Conservation (phyloP, 1,139 yeast genomes). For the Chernovozyma aurita region DNA sequence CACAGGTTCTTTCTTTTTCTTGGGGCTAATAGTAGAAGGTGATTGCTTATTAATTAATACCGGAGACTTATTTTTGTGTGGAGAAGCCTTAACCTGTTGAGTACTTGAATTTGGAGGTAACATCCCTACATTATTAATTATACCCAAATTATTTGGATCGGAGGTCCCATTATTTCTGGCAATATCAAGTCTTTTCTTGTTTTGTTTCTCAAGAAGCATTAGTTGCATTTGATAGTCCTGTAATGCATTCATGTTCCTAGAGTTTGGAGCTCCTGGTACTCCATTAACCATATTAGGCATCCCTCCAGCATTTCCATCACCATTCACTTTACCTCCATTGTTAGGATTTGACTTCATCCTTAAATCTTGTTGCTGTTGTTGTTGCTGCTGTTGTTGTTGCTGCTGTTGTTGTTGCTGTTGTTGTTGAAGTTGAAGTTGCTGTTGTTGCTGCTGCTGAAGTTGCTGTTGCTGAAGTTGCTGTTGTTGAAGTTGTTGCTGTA, state of each 20-base stretch:
- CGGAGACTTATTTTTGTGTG: conserved; percentile 24
- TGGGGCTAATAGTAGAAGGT: conserved; percentile 19
- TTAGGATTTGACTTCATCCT: neutral
- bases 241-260: conserved; percentile 40
- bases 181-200: conserved; percentile 56
- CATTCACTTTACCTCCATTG: neutral
- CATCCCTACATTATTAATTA: conserved; percentile 14
- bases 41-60: conserved; percentile 33
- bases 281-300: neutral
- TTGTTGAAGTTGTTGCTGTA: conserved; percentile 7
- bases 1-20: conserved; percentile 25
- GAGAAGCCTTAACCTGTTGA: conserved; percentile 8
- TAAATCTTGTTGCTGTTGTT: conserved; percentile 3
- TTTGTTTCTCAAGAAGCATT: conserved; percentile 67
- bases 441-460: too few relatives aligned
- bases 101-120: conserved; percentile 14
- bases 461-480: too few relatives aligned
- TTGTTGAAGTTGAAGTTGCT: conserved; percentile 4
- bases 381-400: conserved; percentile 4
- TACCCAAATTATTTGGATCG: conserved; percentile 16
- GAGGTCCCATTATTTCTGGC: conserved; percentile 27
- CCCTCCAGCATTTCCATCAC: conserved; percentile 3
- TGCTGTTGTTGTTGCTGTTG: conserved; percentile 5
- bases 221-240: conserved; percentile 77
- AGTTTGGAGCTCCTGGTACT: conserved; percentile 10